Evolutionary conservation across 768 basidiomycete species (phyloP).

Genomic region (Pulveroboletus sp.): DNA sequence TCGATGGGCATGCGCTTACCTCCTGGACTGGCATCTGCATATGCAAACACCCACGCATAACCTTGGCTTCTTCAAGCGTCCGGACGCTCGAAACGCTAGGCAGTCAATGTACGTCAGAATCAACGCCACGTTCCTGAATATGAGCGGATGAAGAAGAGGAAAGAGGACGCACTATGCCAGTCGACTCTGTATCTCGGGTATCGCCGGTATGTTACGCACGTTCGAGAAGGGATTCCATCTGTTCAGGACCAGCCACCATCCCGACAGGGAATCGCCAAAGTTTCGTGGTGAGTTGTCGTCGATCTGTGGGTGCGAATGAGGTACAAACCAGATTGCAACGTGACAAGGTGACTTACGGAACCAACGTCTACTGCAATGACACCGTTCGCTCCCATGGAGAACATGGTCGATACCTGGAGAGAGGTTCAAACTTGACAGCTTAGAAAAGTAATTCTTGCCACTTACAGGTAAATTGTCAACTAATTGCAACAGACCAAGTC

Average conservation of each 20-base stretch:
- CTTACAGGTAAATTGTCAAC: slow-evolving; percentile 86
- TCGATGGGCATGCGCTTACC: slow-evolving; percentile 37
- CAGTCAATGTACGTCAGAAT: slow-evolving; percentile 6
- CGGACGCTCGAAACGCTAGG: slow-evolving; percentile 90
- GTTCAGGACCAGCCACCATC: slow-evolving; percentile 93
- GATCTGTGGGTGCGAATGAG: slow-evolving; percentile 34
- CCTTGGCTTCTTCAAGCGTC: slow-evolving; percentile 94
- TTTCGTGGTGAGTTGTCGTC: slow-evolving; percentile 94
- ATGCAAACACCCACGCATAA: slow-evolving; percentile 82
- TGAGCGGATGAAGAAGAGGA: not conserved
- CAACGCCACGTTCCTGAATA: not conserved
- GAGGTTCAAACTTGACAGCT: slow-evolving; percentile 1
- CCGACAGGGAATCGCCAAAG: slow-evolving; percentile 93
- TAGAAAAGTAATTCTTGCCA: not conserved
- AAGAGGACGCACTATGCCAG: slow-evolving; percentile 77
- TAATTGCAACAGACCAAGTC: slow-evolving; percentile 25
- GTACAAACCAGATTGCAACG: not conserved
- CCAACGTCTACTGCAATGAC: slow-evolving; percentile 95
- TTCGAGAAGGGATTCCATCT: slow-evolving; percentile 89
- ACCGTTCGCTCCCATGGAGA: slow-evolving; percentile 81
- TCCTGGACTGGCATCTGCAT: slow-evolving; percentile 94
- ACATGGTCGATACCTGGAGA: slow-evolving; percentile 79
- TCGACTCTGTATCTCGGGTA: slow-evolving; percentile 91
- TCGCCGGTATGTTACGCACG: slow-evolving; percentile 72
- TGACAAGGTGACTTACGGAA: slow-evolving; percentile 47